phyloP scores from a whole-genome alignment of 2,329 filamentous ascomycete genomes.

The Mycosphaerella sp. region DNA sequence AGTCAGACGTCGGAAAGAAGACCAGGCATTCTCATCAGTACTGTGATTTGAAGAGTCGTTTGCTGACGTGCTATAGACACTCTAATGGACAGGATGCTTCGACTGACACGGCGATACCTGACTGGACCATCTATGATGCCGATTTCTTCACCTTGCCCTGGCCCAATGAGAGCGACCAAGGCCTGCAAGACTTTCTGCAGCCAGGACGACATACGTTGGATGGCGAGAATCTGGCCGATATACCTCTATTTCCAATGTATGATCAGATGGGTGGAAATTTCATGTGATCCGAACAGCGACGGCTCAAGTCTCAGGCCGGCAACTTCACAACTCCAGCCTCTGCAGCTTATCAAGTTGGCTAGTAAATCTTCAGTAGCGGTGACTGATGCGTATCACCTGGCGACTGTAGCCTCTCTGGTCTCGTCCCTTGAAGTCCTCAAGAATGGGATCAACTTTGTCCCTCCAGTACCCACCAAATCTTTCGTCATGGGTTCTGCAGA shows the following conservation, averaged over 20 bases:
- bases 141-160: constrained; percentile 28
- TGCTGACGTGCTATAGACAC: background rate
- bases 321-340: too few relatives aligned
- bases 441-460: constrained; percentile 50
- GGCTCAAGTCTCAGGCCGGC: too few relatives aligned
- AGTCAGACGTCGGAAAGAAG: too few relatives aligned
- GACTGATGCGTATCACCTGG: background rate
- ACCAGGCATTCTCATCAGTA: background rate
- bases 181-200: constrained; percentile 28
- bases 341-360: too few relatives aligned
- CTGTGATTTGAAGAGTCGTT: background rate
- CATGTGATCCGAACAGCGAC: background rate
- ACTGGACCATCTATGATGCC: constrained; percentile 25
- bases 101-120: constrained; percentile 2
- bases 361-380: too few relatives aligned
- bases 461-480: constrained; percentile 47
- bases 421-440: constrained; percentile 49
- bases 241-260: constrained; percentile 27
- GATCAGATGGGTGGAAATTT: constrained; percentile 17
- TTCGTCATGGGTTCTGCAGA: constrained; percentile 31
- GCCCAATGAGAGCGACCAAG: constrained; percentile 25
- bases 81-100: background rate
- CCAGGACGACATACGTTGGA: constrained; percentile 24
- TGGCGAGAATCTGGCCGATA: constrained; percentile 21
- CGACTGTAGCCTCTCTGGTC: constrained; percentile 32